Evolutionary conservation across 768 basidiomycete genomes (phyloP).

Genomic region (Mycena sanguinolenta): DNA sequence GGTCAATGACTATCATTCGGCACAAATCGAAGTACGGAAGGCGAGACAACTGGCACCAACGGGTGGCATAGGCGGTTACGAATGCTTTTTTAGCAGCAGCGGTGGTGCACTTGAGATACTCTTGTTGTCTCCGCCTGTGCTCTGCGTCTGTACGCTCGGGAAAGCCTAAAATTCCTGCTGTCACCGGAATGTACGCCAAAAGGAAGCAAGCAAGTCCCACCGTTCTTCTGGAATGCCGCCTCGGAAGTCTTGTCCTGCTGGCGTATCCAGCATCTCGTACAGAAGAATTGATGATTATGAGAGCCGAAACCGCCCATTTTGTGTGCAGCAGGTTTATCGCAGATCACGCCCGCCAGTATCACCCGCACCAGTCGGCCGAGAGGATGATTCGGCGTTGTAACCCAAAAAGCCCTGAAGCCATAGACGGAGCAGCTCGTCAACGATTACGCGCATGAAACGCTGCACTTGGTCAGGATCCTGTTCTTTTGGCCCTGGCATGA

Average conservation of each 20-base stretch:
- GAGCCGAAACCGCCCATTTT: slow-evolving; percentile 49
- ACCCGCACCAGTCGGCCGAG: slow-evolving; percentile 47
- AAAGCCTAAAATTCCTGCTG: background rate
- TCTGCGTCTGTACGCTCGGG: background rate
- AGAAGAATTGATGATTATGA: slow-evolving; percentile 45
- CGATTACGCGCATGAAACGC: slow-evolving; percentile 39
- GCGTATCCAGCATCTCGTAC: slow-evolving; percentile 53
- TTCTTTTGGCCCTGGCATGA: slow-evolving; percentile 47
- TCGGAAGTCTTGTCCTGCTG: slow-evolving; percentile 40
- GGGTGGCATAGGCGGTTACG: too few species aligned
- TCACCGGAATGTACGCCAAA: background rate
- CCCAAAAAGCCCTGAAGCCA: slow-evolving; percentile 41
- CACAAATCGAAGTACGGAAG: slow-evolving; percentile 47
- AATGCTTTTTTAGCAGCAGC: background rate
- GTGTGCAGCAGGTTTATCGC: slow-evolving; percentile 55
- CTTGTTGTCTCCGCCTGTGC: background rate
- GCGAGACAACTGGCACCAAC: background rate
- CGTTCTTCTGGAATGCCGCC: slow-evolving; percentile 36
- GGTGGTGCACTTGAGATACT: background rate
- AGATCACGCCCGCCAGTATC: slow-evolving; percentile 48
- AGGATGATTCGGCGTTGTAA: slow-evolving; percentile 41
- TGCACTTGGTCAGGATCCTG: slow-evolving; percentile 43
- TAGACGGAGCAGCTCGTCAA: slow-evolving; percentile 43
- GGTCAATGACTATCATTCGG: slow-evolving; percentile 46
- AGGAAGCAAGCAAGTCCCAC: background rate